These are phyloP conservation scores for Endocarpon pusillum DNA, from an alignment of 495 filamentous ascomycete genomes.

Conservation along the genomic window DNA sequence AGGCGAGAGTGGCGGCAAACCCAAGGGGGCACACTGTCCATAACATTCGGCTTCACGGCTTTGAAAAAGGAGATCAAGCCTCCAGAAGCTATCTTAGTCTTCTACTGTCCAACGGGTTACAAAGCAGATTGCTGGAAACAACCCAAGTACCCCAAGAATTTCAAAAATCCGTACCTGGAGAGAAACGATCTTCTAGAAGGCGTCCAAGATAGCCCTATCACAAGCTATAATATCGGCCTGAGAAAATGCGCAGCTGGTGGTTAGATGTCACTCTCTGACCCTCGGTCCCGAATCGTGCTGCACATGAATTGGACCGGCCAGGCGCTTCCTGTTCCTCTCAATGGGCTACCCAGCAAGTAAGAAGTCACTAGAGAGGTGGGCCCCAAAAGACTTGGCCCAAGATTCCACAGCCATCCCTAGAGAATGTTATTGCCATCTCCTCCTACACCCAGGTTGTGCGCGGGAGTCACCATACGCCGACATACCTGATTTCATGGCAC, in stretches of 20 bases:
- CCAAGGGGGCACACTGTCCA: constrained; percentile 37
- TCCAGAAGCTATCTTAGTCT: constrained; percentile 31
- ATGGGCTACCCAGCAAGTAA: constrained; percentile 10
- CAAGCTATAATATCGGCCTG: too few relatives aligned
- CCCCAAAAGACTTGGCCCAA: background rate
- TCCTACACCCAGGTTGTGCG: constrained; percentile 21
- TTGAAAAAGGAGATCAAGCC: constrained; percentile 14
- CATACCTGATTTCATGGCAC: constrained; percentile 32
- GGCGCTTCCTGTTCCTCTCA: constrained; percentile 22
- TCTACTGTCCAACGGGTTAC: constrained; percentile 35
- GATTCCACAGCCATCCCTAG: constrained; percentile 8
- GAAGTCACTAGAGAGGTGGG: constrained; percentile 6
- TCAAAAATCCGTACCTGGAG: constrained; percentile 3
- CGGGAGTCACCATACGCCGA: constrained; percentile 25
- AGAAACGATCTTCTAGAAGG: constrained; percentile 12
- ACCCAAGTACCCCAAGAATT: constrained; percentile 9
- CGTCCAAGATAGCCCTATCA: constrained; percentile 18
- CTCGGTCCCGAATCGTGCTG: constrained; percentile 20
- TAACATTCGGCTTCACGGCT: constrained; percentile 28
- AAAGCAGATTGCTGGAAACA: constrained; percentile 14
- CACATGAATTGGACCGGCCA: constrained; percentile 32
- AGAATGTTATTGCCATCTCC: constrained; percentile 16
- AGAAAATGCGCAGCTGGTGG: constrained; percentile 9
- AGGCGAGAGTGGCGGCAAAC: too few relatives aligned
- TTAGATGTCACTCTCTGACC: constrained; percentile 18